Conservation (phyloP, 208 protist genomes). For the Trypanosomatidae sp. region DNA sequence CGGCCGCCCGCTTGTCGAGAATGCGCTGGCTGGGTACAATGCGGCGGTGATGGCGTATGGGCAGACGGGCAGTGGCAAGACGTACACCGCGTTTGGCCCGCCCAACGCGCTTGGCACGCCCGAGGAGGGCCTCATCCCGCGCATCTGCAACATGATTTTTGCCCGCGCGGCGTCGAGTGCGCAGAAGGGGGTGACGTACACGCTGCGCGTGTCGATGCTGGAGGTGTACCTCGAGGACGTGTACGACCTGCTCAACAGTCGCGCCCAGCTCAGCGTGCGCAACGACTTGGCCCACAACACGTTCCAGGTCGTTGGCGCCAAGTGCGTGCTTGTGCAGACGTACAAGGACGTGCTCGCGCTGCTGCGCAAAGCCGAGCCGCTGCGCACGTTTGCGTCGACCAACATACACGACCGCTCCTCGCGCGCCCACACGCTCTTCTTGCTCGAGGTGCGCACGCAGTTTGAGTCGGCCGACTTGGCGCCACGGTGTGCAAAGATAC, state of each 20-base stretch:
- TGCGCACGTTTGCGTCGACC: slow-evolving; percentile 85
- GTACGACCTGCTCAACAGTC: slow-evolving; percentile 87
- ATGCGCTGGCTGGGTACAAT: slow-evolving; percentile 79
- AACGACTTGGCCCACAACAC: slow-evolving; percentile 80
- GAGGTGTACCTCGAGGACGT: slow-evolving; percentile 95
- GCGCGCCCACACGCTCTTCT: slow-evolving; percentile 73
- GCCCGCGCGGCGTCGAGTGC: slow-evolving; percentile 24
- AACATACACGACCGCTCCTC: slow-evolving; percentile 75
- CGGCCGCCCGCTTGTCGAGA: slow-evolving; percentile 78
- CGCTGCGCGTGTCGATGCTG: slow-evolving; percentile 73
- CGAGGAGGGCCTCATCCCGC: slow-evolving; percentile 65
- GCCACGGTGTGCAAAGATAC: slow-evolving; percentile 45
- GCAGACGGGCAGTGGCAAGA: slow-evolving; percentile 82
- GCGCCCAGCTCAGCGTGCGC: slow-evolving; percentile 56
- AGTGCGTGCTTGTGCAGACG: slow-evolving; percentile 45
- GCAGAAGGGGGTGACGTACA: slow-evolving; percentile 53
- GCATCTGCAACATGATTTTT: slow-evolving; percentile 80
- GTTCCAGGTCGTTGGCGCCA: slow-evolving; percentile 77
- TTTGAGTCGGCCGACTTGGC: slow-evolving; percentile 38
- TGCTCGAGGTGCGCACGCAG: slow-evolving; percentile 55
- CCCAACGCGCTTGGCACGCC: slow-evolving; percentile 28
- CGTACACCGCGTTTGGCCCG: slow-evolving; percentile 70
- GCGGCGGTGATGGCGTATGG: slow-evolving; percentile 83
- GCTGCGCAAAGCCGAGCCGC: slow-evolving; percentile 66
- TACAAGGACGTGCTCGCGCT: slow-evolving; percentile 78